phyloP scores from a whole-genome alignment of 2,329 filamentous ascomycete species.

The Colletotrichum plurivorum region DNA sequence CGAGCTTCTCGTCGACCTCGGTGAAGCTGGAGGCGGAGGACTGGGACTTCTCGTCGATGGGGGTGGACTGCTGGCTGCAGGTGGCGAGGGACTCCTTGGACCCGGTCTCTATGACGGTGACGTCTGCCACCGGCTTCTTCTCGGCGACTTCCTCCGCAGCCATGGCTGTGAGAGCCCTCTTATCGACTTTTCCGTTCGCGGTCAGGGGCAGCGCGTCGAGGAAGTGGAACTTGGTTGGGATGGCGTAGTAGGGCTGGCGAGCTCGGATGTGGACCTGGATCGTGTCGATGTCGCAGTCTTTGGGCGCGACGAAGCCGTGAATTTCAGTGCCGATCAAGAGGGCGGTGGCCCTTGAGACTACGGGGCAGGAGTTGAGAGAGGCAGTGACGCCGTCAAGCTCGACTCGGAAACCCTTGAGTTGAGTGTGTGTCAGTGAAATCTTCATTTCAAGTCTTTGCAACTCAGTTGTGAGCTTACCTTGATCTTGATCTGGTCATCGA shows the following conservation, averaged over 20 bases:
- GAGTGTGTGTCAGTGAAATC: neutral
- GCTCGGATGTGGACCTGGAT: slow-evolving; percentile 55
- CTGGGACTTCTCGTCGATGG: slow-evolving; percentile 8
- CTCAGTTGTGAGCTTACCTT: slow-evolving; percentile 6
- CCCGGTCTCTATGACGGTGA: slow-evolving; percentile 18
- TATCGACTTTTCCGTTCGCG: slow-evolving; percentile 70
- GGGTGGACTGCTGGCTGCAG: slow-evolving; percentile 10
- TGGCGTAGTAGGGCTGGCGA: slow-evolving; percentile 68
- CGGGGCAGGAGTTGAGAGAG: slow-evolving; percentile 60
- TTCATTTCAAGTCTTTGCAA: neutral
- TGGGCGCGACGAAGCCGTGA: slow-evolving; percentile 61
- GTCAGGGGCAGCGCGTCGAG: slow-evolving; percentile 64
- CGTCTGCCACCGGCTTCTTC: slow-evolving; percentile 3
- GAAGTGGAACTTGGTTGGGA: slow-evolving; percentile 61
- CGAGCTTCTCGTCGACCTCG: slow-evolving; percentile 35
- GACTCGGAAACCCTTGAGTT: slow-evolving; percentile 65
- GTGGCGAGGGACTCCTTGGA: slow-evolving; percentile 18
- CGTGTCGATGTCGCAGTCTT: slow-evolving; percentile 49
- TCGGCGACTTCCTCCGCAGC: slow-evolving; percentile 37
- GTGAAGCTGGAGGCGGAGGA: slow-evolving; percentile 33
- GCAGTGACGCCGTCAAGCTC: slow-evolving; percentile 71
- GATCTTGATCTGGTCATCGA: slow-evolving; percentile 74
- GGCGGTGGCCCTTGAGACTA: slow-evolving; percentile 62
- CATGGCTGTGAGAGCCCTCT: slow-evolving; percentile 57
- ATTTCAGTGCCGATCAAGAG: slow-evolving; percentile 63